These are phyloP conservation scores for Brassica hybrid DNA, from an alignment of 441 rosid species.

Conservation along the genomic window DNA sequence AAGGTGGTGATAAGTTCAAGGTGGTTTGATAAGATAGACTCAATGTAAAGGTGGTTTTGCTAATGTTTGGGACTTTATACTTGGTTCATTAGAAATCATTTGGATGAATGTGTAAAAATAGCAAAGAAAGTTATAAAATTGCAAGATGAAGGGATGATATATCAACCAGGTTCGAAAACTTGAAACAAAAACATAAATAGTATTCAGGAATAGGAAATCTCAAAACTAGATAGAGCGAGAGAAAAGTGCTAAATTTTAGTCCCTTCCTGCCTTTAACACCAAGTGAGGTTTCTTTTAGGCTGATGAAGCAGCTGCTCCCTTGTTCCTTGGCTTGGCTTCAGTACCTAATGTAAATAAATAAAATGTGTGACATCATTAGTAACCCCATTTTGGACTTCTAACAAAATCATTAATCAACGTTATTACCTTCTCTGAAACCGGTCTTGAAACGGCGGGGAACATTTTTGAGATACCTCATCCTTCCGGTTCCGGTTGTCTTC, in stretches of 20 bases:
- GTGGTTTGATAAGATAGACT: no score
- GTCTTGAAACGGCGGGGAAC: slow-evolving; percentile 70
- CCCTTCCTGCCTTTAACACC: neutral
- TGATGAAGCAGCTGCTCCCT: slow-evolving; percentile 36
- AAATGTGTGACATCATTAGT: neutral
- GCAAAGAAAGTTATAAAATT: neutral
- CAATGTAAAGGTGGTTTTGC: no score
- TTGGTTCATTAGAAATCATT: neutral
- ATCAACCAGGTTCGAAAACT: slow-evolving; percentile 2
- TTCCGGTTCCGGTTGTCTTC: slow-evolving; percentile 67
- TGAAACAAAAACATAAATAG: slow-evolving; percentile 15
- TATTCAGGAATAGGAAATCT: slow-evolving; percentile 1
- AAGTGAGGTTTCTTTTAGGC: slow-evolving; percentile 10
- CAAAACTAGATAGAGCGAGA: slow-evolving; percentile 4
- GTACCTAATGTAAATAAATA: slow-evolving; percentile 21
- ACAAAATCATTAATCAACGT: neutral
- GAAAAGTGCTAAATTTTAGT: slow-evolving; percentile 9
- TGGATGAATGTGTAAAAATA: neutral
- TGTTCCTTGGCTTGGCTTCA: slow-evolving; percentile 46
- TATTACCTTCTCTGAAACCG: slow-evolving; percentile 71
- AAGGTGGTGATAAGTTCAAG: no score
- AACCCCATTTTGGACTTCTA: neutral
- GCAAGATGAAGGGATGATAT: neutral
- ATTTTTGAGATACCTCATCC: slow-evolving; percentile 68
- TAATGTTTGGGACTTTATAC: neutral